These are phyloP conservation scores for Oxalis stricta DNA, from an alignment of 441 rosid genomes.

Conservation along the genomic window DNA sequence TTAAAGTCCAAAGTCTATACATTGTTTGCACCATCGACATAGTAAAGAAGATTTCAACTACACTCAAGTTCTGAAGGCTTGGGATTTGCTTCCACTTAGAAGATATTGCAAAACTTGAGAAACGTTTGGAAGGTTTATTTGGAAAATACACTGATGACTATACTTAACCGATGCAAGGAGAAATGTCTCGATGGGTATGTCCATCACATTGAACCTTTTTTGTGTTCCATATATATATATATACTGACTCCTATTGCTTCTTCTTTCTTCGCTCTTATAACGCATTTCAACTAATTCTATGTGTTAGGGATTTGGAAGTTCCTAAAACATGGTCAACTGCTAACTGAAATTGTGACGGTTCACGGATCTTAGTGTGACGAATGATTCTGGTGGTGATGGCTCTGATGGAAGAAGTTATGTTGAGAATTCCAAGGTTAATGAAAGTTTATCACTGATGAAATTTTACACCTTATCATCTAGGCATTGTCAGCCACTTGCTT, in stretches of 20 bases:
- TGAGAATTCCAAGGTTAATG: constrained; percentile 28
- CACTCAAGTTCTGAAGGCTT: constrained; percentile 29
- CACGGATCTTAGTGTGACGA: constrained; percentile 6
- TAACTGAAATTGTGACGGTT: constrained; percentile 13
- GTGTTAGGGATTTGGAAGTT: constrained; percentile 24
- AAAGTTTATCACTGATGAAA: constrained; percentile 39
- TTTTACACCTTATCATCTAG: constrained; percentile 31
- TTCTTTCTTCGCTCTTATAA: neutral
- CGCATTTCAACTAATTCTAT: neutral
- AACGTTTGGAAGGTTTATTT: constrained; percentile 23
- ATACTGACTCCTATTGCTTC: too few species aligned
- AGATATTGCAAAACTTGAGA: constrained; percentile 14
- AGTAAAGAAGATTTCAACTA: constrained; percentile 13
- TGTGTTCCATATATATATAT: neutral
- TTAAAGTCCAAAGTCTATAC: constrained; percentile 17
- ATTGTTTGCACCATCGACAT: constrained; percentile 27
- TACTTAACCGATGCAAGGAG: constrained; percentile 22
- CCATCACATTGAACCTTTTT: neutral
- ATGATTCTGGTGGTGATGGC: neutral
- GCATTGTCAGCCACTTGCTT: constrained; percentile 24
- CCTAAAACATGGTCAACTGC: constrained; percentile 27
- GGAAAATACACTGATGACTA: constrained; percentile 19
- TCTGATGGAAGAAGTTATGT: constrained; percentile 10
- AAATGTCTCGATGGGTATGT: constrained; percentile 38
- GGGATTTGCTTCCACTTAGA: constrained; percentile 28